These are phyloP conservation scores for Leccinum pachyderme DNA, from an alignment of 1,284 basidiomycete genomes.

Conservation along the genomic window DNA sequence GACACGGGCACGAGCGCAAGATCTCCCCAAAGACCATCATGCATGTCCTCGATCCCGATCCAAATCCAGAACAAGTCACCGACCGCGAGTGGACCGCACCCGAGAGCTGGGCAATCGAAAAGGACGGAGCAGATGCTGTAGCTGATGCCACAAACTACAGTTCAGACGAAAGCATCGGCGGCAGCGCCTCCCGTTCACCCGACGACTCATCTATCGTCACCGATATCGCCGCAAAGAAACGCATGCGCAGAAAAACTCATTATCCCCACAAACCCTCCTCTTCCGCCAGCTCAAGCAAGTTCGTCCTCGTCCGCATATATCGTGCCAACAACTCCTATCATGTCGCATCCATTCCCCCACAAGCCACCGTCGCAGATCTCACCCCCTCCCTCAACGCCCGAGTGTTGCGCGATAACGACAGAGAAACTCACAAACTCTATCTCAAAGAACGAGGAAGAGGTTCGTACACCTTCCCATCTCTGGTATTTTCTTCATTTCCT, in stretches of 20 bases:
- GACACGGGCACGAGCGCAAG: slow-evolving; percentile 30
- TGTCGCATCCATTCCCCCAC: slow-evolving; percentile 63
- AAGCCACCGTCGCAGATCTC: slow-evolving; percentile 71
- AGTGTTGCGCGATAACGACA: slow-evolving; percentile 40
- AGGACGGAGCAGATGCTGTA: slow-evolving; percentile 20
- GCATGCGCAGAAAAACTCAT: slow-evolving; percentile 27
- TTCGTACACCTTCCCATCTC: slow-evolving; percentile 36
- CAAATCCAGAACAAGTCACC: slow-evolving; percentile 5
- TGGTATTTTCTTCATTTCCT: slow-evolving; percentile 7
- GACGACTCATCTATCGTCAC: slow-evolving; percentile 16
- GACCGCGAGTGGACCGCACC: slow-evolving; percentile 32
- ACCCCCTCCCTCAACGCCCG: slow-evolving; percentile 63
- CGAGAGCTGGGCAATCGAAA: slow-evolving; percentile 38
- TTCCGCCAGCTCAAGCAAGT: slow-evolving; percentile 18
- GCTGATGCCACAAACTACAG: slow-evolving; percentile 26
- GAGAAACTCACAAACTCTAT: slow-evolving; percentile 74
- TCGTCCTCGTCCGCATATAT: slow-evolving; percentile 63
- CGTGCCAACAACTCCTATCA: slow-evolving; percentile 74
- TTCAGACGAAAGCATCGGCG: slow-evolving; percentile 29
- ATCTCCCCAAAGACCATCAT: slow-evolving; percentile 50
- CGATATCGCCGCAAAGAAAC: slow-evolving; percentile 19
- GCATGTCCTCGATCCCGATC: slow-evolving; percentile 7
- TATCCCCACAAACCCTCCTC: slow-evolving; percentile 18
- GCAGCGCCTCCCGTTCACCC: slow-evolving; percentile 18
- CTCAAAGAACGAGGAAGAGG: slow-evolving; percentile 83